Evolutionary conservation across 371 early-diverging fungal genomes (phyloP).

Genomic region (Mortierella sp.): DNA sequence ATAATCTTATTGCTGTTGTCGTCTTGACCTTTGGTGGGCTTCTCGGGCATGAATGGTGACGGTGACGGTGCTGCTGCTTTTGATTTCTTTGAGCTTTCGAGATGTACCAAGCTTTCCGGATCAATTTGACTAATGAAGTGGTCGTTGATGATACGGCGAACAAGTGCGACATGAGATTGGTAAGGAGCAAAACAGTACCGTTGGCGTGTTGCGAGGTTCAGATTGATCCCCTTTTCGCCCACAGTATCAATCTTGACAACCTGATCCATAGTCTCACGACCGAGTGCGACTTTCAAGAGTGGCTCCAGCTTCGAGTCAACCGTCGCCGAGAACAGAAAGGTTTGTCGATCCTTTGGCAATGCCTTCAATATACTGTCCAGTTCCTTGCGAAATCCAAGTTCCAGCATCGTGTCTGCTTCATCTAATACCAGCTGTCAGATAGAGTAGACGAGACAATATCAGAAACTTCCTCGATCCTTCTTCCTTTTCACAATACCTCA

Average conservation of each 20-base stretch:
- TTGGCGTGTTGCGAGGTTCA: constrained; percentile 80
- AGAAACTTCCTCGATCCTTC: not conserved
- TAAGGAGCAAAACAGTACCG: constrained; percentile 77
- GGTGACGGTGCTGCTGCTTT: not conserved
- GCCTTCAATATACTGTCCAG: constrained; percentile 81
- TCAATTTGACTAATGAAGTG: constrained; percentile 36
- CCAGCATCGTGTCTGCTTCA: constrained; percentile 98
- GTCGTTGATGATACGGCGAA: constrained; percentile 70
- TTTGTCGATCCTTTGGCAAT: constrained; percentile 90
- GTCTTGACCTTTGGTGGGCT: not conserved
- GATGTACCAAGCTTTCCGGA: constrained; percentile 13
- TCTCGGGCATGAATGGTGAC: not conserved
- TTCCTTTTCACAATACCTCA: not conserved
- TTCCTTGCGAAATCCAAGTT: constrained; percentile 97
- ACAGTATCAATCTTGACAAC: constrained; percentile 85
- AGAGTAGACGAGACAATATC: not conserved
- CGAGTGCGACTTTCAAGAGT: constrained; percentile 78
- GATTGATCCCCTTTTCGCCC: constrained; percentile 82
- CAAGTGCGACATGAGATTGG: constrained; percentile 68
- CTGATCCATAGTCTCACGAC: constrained; percentile 14
- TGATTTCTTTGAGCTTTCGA: not conserved
- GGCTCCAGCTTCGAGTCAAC: constrained; percentile 83
- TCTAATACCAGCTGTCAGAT: constrained; percentile 87
- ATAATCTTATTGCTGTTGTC: constrained; percentile 80
- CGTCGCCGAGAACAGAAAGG: constrained; percentile 98